phyloP scores from a whole-genome alignment of 352 stramenopile genomes.

The Thalassiosira oceanica region DNA sequence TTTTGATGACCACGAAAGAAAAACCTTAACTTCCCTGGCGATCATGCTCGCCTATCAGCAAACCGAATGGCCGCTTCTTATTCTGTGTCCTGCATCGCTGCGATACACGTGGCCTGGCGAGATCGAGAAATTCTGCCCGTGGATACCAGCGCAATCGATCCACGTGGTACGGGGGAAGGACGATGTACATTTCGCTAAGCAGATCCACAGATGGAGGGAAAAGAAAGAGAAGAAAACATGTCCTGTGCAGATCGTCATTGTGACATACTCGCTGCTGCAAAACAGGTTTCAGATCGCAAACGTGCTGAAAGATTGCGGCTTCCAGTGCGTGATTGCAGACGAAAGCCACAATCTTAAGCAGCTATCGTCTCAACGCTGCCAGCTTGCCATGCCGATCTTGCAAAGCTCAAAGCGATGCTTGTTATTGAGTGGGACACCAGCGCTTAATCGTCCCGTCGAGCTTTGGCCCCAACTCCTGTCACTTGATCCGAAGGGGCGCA shows the following conservation, averaged over 20 bases:
- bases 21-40: constrained; percentile 73
- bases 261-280: constrained; percentile 71
- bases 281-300: constrained; percentile 52
- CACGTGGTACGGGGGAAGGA: constrained; percentile 63
- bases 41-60: constrained; percentile 67
- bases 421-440: constrained; percentile 80
- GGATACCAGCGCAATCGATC: constrained; percentile 43
- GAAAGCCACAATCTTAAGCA: constrained; percentile 82
- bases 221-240: constrained; percentile 5
- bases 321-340: constrained; percentile 77
- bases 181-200: constrained; percentile 54
- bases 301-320: constrained; percentile 49
- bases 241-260: constrained; percentile 59
- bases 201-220: constrained; percentile 18
- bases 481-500: constrained; percentile 49
- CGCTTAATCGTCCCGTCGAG: constrained; percentile 81
- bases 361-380: constrained; percentile 63
- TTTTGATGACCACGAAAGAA: too few relatives aligned
- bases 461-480: constrained; percentile 73
- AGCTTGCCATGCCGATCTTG: constrained; percentile 68
- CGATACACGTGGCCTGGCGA: constrained; percentile 73
- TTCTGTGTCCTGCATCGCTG: constrained; percentile 76
- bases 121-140: constrained; percentile 78
- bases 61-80: constrained; percentile 72
- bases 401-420: constrained; percentile 57